phyloP scores from a whole-genome alignment of 2,329 filamentous ascomycete genomes.

The Neodidymelliopsis sp. region DNA sequence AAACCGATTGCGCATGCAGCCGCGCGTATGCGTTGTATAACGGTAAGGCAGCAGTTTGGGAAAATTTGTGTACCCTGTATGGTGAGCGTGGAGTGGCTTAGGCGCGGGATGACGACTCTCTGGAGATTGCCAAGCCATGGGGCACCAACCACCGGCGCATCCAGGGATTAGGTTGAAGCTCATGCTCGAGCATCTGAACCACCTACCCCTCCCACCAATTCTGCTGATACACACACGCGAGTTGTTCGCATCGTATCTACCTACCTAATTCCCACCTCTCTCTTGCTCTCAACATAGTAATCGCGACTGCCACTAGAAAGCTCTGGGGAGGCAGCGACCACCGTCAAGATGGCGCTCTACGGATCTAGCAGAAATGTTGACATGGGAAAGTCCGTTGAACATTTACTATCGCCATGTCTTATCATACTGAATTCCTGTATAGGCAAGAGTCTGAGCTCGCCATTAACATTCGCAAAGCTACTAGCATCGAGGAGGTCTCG shows the following conservation, averaged over 20 bases:
- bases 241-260: slow-evolving; percentile 22
- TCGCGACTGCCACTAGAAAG: slow-evolving; percentile 20
- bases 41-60: slow-evolving; percentile 29
- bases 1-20: slow-evolving; percentile 42
- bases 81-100: slow-evolving; percentile 23
- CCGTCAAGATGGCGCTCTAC: slow-evolving; percentile 48
- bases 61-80: background rate
- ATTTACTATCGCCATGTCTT: background rate
- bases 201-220: slow-evolving; percentile 16
- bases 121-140: slow-evolving; percentile 25
- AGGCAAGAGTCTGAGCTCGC: slow-evolving; percentile 70
- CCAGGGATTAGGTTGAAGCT: slow-evolving; percentile 29
- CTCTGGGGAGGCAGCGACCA: slow-evolving; percentile 28
- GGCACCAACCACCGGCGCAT: slow-evolving; percentile 30
- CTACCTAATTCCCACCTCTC: slow-evolving; percentile 5
- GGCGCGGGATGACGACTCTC: slow-evolving; percentile 40
- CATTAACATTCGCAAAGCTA: slow-evolving; percentile 73
- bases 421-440: slow-evolving; percentile 4
- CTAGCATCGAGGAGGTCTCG: slow-evolving; percentile 71
- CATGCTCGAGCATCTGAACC: slow-evolving; percentile 20
- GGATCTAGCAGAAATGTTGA: slow-evolving; percentile 63
- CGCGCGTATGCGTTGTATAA: slow-evolving; percentile 44
- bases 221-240: slow-evolving; percentile 17
- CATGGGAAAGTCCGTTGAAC: slow-evolving; percentile 64
- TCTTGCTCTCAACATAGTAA: background rate